Conservation (phyloP, 1,139 yeast genomes). For the Geotrichum restrictum region DNA sequence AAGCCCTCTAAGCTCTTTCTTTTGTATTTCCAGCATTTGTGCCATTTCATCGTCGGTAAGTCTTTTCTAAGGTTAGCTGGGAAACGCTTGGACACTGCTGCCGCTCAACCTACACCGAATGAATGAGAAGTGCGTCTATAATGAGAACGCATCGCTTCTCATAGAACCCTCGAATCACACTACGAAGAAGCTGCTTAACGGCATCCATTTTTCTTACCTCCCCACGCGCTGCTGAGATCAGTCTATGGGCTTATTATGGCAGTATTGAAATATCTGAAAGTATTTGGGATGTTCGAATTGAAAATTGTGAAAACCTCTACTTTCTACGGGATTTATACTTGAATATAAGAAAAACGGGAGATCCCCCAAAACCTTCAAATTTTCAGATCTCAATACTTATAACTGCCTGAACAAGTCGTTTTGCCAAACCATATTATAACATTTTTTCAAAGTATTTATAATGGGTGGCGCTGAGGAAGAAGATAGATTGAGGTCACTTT, state of each 20-base stretch:
- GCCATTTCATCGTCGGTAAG: conserved; percentile 91
- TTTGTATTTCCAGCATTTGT: conserved; percentile 72
- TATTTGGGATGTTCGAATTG: too few species aligned
- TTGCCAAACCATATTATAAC: too few species aligned
- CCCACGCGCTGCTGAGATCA: not conserved
- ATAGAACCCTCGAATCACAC: conserved; percentile 84
- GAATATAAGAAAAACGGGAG: too few species aligned
- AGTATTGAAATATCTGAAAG: not conserved
- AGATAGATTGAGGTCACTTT: not conserved
- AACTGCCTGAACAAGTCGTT: too few species aligned
- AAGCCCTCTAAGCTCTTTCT: conserved; percentile 79
- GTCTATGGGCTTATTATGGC: not conserved
- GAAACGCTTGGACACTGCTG: not conserved
- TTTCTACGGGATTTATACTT: too few species aligned
- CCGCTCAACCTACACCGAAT: conserved; percentile 54
- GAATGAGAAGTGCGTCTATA: conserved; percentile 84
- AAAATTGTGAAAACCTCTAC: too few species aligned
- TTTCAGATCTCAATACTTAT: too few species aligned
- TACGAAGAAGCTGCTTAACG: conserved; percentile 43
- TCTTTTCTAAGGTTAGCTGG: conserved; percentile 17
- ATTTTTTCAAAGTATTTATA: too few species aligned
- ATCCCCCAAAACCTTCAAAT: too few species aligned
- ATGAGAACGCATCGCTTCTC: conserved; percentile 78
- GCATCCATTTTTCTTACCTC: conserved; percentile 34
- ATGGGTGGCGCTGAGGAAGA: conserved; percentile 9